Percentiles rank a stretch among this genome's conserved stretches.
Evolutionary conservation across 2,329 filamentous ascomycete species (phyloP).

Genomic region (Fusarium foetens): DNA sequence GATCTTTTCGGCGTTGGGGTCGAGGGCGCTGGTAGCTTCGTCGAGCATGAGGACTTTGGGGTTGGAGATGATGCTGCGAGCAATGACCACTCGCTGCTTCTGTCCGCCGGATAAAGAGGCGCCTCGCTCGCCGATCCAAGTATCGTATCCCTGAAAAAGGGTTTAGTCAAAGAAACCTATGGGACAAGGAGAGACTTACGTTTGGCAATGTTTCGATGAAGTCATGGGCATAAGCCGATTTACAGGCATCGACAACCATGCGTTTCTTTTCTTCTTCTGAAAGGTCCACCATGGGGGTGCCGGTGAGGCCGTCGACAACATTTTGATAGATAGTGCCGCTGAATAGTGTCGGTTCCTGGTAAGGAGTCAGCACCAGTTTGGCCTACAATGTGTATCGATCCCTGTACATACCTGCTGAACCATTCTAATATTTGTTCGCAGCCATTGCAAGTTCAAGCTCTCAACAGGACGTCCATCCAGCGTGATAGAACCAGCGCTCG

Average conservation of each 20-base stretch:
- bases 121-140: conserved; percentile 71
- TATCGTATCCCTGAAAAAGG: conserved; percentile 62
- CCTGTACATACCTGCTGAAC: conserved; percentile 54
- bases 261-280: conserved; percentile 56
- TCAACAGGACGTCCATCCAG: conserved; percentile 57
- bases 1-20: conserved; percentile 58
- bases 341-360: conserved; percentile 63
- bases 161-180: not conserved
- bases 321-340: conserved; percentile 64
- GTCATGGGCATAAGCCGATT: conserved; percentile 62
- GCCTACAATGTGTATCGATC: fast-evolving
- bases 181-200: not conserved
- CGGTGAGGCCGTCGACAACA: conserved; percentile 58
- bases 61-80: conserved; percentile 71
- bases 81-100: conserved; percentile 73
- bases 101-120: conserved; percentile 74
- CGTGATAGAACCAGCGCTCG: conserved; percentile 55
- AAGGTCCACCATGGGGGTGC: conserved; percentile 50
- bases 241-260: conserved; percentile 59
- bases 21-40: conserved; percentile 72
- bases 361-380: not conserved
- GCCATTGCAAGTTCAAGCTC: conserved; percentile 61
- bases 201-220: conserved; percentile 62
- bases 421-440: conserved; percentile 62
- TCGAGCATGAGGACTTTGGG: conserved; percentile 73